Conservation (phyloP, 1,139 yeast species). For the Pichia sp. region DNA sequence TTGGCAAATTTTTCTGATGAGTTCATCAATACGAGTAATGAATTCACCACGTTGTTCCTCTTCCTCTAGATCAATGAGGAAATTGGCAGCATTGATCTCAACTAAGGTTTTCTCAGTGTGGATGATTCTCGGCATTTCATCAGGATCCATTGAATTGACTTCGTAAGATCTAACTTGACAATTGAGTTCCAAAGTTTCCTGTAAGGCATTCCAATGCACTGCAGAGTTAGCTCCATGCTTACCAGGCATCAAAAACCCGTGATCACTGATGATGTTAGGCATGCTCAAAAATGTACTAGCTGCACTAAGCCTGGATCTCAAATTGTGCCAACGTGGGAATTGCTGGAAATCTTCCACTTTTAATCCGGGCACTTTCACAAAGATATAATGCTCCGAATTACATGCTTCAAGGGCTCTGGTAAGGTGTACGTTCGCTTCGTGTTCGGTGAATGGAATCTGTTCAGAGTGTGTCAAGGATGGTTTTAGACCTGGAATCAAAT, state of each 20-base stretch:
- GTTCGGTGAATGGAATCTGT: constrained; percentile 29
- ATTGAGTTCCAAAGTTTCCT: constrained; percentile 35
- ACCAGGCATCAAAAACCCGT: not conserved
- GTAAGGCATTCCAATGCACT: constrained; percentile 43
- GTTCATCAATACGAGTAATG: constrained; percentile 40
- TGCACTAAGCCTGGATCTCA: constrained; percentile 47
- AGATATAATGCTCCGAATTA: constrained; percentile 60
- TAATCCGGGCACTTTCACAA: constrained; percentile 68
- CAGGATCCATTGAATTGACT: constrained; percentile 35
- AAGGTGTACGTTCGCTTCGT: constrained; percentile 40
- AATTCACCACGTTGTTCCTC: constrained; percentile 27
- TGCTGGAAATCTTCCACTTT: constrained; percentile 47
- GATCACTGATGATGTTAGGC: constrained; percentile 37
- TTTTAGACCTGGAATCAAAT: constrained; percentile 31
- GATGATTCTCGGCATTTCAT: constrained; percentile 42
- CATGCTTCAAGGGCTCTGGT: constrained; percentile 51
- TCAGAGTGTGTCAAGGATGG: constrained; percentile 28
- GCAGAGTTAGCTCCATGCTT: constrained; percentile 14
- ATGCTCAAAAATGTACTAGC: constrained; percentile 60
- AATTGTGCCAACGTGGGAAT: constrained; percentile 42
- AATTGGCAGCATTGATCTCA: constrained; percentile 35
- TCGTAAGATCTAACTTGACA: constrained; percentile 42
- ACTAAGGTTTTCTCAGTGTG: constrained; percentile 61
- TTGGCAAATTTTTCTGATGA: constrained; percentile 41
- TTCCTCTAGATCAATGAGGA: constrained; percentile 16